Percentiles rank a stretch among this genome's conserved stretches.
phyloP scores from a whole-genome alignment of 2,329 filamentous ascomycete genomes.

The Pseudocercospora cruenta region DNA sequence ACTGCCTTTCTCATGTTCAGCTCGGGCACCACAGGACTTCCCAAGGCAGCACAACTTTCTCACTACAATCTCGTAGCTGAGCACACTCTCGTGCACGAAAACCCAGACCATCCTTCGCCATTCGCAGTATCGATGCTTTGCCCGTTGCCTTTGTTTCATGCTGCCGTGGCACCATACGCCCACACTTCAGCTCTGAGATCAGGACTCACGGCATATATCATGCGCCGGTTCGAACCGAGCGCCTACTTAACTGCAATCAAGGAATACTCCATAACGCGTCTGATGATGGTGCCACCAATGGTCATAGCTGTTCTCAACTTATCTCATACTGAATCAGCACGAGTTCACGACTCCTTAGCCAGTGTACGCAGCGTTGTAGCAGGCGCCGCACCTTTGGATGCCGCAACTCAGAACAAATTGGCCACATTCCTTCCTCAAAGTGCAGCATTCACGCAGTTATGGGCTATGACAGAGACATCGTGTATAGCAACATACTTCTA shows the following conservation, averaged over 20 bases:
- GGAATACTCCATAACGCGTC: background rate
- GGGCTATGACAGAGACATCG: slow-evolving; percentile 47
- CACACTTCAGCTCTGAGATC: background rate
- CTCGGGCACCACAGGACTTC: slow-evolving; percentile 41
- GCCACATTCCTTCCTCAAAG: slow-evolving; percentile 45
- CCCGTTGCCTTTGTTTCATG: slow-evolving; percentile 1
- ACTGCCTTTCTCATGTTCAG: slow-evolving; percentile 55
- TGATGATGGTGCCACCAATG: slow-evolving; percentile 6
- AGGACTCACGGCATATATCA: slow-evolving; percentile 7
- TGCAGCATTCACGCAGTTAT: slow-evolving; percentile 51
- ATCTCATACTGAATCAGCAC: background rate
- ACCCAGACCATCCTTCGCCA: background rate
- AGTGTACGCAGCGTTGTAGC: background rate
- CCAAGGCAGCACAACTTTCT: slow-evolving; percentile 61
- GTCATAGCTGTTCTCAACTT: background rate
- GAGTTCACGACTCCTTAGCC: background rate
- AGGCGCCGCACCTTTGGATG: slow-evolving; percentile 56
- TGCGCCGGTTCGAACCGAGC: slow-evolving; percentile 14
- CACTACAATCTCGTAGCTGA: slow-evolving; percentile 62
- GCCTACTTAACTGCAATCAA: background rate
- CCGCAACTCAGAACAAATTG: slow-evolving; percentile 51
- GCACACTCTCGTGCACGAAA: slow-evolving; percentile 40
- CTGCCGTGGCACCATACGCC: background rate
- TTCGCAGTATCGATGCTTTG: background rate
- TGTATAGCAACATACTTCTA: slow-evolving; percentile 41